Conservation (phyloP, 202 grass and related monocot genomes). For the Panicum virgatum region DNA sequence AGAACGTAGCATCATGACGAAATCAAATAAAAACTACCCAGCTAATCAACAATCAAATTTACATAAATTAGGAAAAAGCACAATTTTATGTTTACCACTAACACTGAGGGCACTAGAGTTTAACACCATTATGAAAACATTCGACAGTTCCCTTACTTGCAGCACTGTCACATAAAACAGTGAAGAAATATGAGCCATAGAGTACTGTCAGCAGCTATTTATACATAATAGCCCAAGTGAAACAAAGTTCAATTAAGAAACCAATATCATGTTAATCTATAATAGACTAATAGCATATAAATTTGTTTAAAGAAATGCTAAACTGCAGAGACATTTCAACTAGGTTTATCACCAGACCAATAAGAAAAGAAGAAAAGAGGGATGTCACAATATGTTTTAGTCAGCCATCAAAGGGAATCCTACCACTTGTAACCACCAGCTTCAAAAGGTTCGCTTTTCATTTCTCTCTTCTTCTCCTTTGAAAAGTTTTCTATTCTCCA, state of each 20-base stretch:
- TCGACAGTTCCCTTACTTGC: slow-evolving; percentile 27
- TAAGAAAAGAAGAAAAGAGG: slow-evolving; percentile 7
- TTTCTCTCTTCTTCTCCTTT: slow-evolving; percentile 92
- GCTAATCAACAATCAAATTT: slow-evolving; percentile 7
- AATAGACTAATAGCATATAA: slow-evolving; percentile 2
- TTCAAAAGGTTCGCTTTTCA: slow-evolving; percentile 89
- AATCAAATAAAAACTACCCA: slow-evolving; percentile 12
- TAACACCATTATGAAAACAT: slow-evolving; percentile 35
- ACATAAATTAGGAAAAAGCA: slow-evolving; percentile 4
- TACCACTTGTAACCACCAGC: slow-evolving; percentile 95
- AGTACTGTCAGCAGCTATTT: slow-evolving; percentile 20
- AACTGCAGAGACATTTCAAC: slow-evolving; percentile 3
- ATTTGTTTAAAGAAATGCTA: slow-evolving; percentile 4
- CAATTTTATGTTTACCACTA: slow-evolving; percentile 14
- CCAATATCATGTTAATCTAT: slow-evolving; percentile 1
- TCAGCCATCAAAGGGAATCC: slow-evolving; percentile 27
- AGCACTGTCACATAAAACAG: slow-evolving; percentile 21
- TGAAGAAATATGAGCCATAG: slow-evolving; percentile 20
- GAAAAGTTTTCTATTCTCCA: slow-evolving; percentile 94
- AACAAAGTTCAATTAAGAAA: slow-evolving; percentile 26
- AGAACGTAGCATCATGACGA: slow-evolving; percentile 24
- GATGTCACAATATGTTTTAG: slow-evolving; percentile 27
- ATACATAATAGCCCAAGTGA: background rate
- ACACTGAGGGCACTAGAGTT: background rate
- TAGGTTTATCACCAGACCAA: slow-evolving; percentile 30